Evolutionary conservation across 768 basidiomycete genomes (phyloP).

Genomic region (Leccinum incarnatum): DNA sequence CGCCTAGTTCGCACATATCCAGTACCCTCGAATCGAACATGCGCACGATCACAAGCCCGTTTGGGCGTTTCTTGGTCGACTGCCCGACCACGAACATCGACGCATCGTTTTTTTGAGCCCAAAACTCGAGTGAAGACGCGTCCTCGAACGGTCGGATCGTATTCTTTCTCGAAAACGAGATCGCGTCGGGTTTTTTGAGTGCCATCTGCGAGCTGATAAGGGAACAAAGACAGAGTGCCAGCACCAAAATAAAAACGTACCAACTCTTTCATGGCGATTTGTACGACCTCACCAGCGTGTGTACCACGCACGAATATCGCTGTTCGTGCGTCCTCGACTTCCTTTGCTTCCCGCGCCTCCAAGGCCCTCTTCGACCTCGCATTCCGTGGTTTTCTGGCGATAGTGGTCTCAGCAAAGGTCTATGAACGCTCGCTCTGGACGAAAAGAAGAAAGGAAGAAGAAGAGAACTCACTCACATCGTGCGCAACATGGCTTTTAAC

Average conservation of each 20-base stretch:
- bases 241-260: constrained; percentile 42
- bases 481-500: constrained; percentile 24
- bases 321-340: constrained; percentile 84
- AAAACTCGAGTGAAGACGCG: constrained; percentile 80
- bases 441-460: background rate
- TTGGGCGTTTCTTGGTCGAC: constrained; percentile 91
- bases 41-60: constrained; percentile 80
- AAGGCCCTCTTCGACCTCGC: constrained; percentile 90
- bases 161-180: constrained; percentile 95
- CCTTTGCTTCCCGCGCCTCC: constrained; percentile 84
- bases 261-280: constrained; percentile 82
- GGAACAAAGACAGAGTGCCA: background rate
- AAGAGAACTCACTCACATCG: constrained; percentile 24
- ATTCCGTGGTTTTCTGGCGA: constrained; percentile 83
- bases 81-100: constrained; percentile 88
- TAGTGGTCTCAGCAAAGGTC: background rate
- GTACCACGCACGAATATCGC: constrained; percentile 90
- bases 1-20: constrained; percentile 94
- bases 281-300: constrained; percentile 78
- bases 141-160: constrained; percentile 88
- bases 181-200: constrained; percentile 85
- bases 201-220: constrained; percentile 61
- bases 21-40: constrained; percentile 84
- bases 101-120: constrained; percentile 92
- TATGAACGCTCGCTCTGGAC: background rate